A percentile compares a stretch with the other conserved stretches of the same genome.
These are phyloP conservation scores for Metarhizium rileyi DNA, from an alignment of 2,329 filamentous ascomycete genomes.

Conservation along the genomic window DNA sequence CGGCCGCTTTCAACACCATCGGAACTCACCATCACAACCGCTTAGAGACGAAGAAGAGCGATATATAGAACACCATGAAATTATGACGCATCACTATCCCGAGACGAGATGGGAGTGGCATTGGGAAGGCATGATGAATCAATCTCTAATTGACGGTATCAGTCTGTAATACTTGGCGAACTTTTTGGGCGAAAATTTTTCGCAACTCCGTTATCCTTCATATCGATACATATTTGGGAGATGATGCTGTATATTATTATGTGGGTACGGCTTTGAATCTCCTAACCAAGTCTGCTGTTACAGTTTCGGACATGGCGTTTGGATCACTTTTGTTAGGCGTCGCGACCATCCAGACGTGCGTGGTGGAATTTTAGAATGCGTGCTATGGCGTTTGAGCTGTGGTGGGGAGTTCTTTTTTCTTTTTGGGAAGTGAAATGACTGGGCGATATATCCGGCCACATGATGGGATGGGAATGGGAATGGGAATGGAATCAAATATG, in stretches of 20 bases:
- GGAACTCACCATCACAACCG: not conserved
- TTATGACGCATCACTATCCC: not conserved
- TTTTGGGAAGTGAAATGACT: not conserved
- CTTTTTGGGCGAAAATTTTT: not conserved
- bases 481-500: not conserved
- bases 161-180: not conserved
- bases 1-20: not conserved
- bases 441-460: not conserved
- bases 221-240: not conserved
- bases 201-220: not conserved
- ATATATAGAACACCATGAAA: not conserved
- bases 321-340: constrained; percentile 6
- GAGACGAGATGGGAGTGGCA: not conserved
- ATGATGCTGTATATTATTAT: not conserved
- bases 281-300: not conserved
- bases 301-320: constrained; percentile 6
- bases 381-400: not conserved
- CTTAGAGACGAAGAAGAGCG: not conserved
- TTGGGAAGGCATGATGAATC: not conserved
- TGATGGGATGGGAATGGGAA: not conserved
- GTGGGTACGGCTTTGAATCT: not conserved
- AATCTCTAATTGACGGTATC: not conserved
- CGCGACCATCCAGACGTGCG: not conserved
- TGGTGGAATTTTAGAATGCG: not conserved
- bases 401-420: not conserved